These are phyloP conservation scores for Suillus fuscotomentosus DNA, from an alignment of 768 basidiomycete genomes.

Conservation along the genomic window DNA sequence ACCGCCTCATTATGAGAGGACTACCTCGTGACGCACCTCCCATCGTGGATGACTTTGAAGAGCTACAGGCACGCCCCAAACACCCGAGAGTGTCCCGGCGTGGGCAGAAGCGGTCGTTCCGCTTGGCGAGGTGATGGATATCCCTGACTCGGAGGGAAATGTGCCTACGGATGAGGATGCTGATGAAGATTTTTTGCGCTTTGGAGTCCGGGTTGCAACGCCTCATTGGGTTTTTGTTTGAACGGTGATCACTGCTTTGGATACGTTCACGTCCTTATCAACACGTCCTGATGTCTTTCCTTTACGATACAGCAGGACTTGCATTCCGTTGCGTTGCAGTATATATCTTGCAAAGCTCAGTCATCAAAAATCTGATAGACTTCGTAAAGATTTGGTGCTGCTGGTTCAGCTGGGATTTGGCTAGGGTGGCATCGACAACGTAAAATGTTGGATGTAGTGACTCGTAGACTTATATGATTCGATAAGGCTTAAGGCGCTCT, in stretches of 20 bases:
- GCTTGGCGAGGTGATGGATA: slow-evolving; percentile 15
- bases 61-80: slow-evolving; percentile 27
- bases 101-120: slow-evolving; percentile 24
- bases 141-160: slow-evolving; percentile 18
- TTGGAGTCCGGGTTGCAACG: not conserved
- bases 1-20: slow-evolving; percentile 28
- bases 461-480: too few relatives aligned
- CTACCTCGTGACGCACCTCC: slow-evolving; percentile 29
- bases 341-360: too few relatives aligned
- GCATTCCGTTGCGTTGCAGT: too few relatives aligned
- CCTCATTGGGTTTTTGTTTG: not conserved
- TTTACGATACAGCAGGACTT: too few relatives aligned
- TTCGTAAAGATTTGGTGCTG: too few relatives aligned
- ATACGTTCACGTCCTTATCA: not conserved
- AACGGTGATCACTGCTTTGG: not conserved
- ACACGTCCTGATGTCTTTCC: too few relatives aligned
- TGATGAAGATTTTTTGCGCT: slow-evolving; percentile 1
- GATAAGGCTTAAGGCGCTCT: too few relatives aligned
- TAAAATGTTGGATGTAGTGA: too few relatives aligned
- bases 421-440: too few relatives aligned
- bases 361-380: too few relatives aligned
- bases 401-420: too few relatives aligned
- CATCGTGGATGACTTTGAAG: slow-evolving; percentile 31
- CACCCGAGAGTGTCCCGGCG: slow-evolving; percentile 25
- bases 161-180: slow-evolving; percentile 3